phyloP scores from a whole-genome alignment of 2,329 filamentous ascomycete species.

The Neofusicoccum sp. region DNA sequence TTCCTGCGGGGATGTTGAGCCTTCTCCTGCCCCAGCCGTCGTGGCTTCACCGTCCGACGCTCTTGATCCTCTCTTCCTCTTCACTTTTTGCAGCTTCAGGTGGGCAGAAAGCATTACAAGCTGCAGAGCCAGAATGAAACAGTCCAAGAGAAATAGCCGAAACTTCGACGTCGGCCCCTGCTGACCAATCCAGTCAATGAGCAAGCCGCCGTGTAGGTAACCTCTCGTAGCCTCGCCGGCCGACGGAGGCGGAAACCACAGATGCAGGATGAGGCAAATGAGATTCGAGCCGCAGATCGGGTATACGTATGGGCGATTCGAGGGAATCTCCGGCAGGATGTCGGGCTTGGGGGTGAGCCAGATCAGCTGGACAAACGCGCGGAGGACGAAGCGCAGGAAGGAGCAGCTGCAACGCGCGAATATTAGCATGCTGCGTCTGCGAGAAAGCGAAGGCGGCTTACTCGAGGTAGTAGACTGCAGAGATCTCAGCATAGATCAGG shows the following conservation, averaged over 20 bases:
- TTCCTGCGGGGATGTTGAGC: neutral
- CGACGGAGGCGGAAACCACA: conserved; percentile 38
- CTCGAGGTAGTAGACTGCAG: conserved; percentile 63
- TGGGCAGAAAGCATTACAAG: conserved; percentile 56
- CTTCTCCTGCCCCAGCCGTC: conserved; percentile 16
- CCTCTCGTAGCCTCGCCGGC: conserved; percentile 49
- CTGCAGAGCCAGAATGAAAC: conserved; percentile 55
- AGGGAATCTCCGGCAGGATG: conserved; percentile 50
- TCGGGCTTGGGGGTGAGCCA: conserved; percentile 60
- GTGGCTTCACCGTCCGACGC: conserved; percentile 26
- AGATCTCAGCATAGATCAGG: conserved; percentile 60
- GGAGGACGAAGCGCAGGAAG: conserved; percentile 55
- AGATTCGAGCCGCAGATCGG: conserved; percentile 55
- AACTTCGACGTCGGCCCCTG: conserved; percentile 55
- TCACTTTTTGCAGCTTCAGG: conserved; percentile 51
- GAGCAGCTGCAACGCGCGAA: conserved; percentile 49
- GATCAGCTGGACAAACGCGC: conserved; percentile 55
- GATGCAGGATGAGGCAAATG: conserved; percentile 57
- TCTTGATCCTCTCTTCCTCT: conserved; percentile 30
- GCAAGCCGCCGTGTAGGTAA: conserved; percentile 61
- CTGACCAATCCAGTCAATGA: conserved; percentile 66
- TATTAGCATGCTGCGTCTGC: neutral
- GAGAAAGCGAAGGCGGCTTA: conserved; percentile 36
- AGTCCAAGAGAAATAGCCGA: conserved; percentile 53
- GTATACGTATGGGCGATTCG: conserved; percentile 53